Conservation (phyloP, 2,329 filamentous ascomycete species). For the Ophiocordyceps camponoti-saundersi region DNA sequence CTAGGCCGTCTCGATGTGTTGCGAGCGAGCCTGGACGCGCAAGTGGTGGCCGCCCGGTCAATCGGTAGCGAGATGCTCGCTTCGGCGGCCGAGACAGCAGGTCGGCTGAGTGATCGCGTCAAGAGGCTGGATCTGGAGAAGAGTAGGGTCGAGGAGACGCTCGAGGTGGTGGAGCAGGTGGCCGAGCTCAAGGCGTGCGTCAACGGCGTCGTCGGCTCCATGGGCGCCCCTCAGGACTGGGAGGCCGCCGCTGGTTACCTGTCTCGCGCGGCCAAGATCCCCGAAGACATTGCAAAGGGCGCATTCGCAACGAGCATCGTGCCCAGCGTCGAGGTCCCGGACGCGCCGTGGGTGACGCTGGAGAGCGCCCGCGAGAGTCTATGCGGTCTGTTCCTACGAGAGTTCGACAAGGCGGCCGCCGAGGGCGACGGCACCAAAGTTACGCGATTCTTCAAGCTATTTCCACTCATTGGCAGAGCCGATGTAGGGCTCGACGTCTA, state of each 20-base stretch:
- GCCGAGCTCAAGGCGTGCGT: conserved; percentile 94
- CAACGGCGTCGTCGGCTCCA: conserved; percentile 81
- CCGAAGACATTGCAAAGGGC: conserved; percentile 62
- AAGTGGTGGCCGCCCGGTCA: conserved; percentile 65
- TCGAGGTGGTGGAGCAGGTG: conserved; percentile 88
- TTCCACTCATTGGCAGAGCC: conserved; percentile 78
- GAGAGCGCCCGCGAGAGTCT: conserved; percentile 77
- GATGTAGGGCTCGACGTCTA: conserved; percentile 90
- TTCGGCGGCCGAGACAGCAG: conserved; percentile 69
- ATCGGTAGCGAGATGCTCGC: conserved; percentile 87
- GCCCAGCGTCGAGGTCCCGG: conserved; percentile 87
- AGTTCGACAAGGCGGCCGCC: conserved; percentile 82
- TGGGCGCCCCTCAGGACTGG: conserved; percentile 98
- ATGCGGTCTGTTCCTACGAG: conserved; percentile 76
- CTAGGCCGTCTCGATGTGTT: conserved; percentile 76
- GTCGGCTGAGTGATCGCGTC: conserved; percentile 71
- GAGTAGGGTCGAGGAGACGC: conserved; percentile 72
- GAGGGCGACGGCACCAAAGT: conserved; percentile 81
- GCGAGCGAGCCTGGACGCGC: conserved; percentile 72
- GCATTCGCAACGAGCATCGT: conserved; percentile 85
- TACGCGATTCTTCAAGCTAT: conserved; percentile 94
- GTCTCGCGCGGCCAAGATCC: conserved; percentile 65
- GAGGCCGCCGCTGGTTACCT: conserved; percentile 89
- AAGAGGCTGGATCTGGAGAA: conserved; percentile 83
- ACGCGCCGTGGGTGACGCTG: conserved; percentile 73